A percentile compares a stretch with the other conserved stretches of the same genome.
Conservation (phyloP, 176 grass and related monocot genomes). For the Oryza punctata region DNA sequence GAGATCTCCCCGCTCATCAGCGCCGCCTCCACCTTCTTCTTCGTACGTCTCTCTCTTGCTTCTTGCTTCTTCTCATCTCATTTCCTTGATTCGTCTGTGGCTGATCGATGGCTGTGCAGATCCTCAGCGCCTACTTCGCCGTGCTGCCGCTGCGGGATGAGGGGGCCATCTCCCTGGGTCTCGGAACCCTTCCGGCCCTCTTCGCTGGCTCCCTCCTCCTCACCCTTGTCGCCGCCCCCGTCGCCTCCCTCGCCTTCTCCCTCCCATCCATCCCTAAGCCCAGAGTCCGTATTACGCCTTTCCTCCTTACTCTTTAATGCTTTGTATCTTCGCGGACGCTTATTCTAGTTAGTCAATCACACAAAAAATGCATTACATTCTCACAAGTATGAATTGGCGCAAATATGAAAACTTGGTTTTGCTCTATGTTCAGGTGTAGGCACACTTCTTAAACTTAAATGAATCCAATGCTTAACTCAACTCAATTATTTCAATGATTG, state of each 20-base stretch:
- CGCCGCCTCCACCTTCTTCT: constrained; percentile 90
- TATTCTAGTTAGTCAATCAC: no score
- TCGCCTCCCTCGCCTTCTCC: constrained; percentile 82
- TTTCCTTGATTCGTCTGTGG: background rate
- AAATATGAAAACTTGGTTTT: no score
- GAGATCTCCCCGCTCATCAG: constrained; percentile 65
- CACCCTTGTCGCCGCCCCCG: constrained; percentile 77
- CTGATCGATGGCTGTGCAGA: constrained; percentile 26
- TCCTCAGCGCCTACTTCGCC: constrained; percentile 84
- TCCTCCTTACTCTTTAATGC: no score
- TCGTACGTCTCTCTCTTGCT: constrained; percentile 29
- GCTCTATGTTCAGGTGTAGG: background rate
- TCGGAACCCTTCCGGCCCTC: constrained; percentile 67
- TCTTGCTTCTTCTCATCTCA: background rate
- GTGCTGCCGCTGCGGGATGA: constrained; percentile 88
- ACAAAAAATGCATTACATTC: no score
- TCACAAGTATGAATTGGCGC: no score
- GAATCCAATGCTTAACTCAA: background rate
- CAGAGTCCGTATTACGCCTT: constrained; percentile 34
- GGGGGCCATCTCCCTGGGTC: constrained; percentile 80
- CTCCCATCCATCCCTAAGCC: constrained; percentile 76
- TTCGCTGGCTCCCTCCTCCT: constrained; percentile 84
- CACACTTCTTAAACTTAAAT: background rate
- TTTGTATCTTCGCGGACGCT: no score
- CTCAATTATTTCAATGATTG: background rate